Conservation (phyloP, 495 filamentous ascomycete species). For the Astrocystis sublimbata region DNA sequence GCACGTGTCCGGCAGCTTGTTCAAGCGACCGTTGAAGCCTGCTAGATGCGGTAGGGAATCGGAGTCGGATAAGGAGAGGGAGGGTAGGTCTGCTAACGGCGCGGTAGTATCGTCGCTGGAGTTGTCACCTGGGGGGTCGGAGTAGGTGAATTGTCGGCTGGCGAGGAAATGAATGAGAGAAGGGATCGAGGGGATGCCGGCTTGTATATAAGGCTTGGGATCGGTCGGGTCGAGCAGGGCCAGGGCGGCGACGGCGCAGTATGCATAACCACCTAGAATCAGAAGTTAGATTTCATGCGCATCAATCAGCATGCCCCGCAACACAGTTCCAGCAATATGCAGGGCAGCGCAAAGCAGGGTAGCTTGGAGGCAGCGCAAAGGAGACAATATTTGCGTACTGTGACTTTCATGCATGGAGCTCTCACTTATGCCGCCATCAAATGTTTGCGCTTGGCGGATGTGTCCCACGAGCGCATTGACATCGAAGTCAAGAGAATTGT, state of each 20-base stretch:
- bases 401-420: slow-evolving; percentile 83
- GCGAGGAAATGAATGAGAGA: slow-evolving; percentile 48
- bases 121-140: slow-evolving; percentile 53
- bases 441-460: slow-evolving; percentile 74
- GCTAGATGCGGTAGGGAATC: slow-evolving; percentile 31
- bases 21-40: slow-evolving; percentile 84
- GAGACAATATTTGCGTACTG: slow-evolving; percentile 52
- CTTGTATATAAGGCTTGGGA: slow-evolving; percentile 29
- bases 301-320: no score
- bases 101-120: slow-evolving; percentile 35
- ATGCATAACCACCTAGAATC: slow-evolving; percentile 75
- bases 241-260: slow-evolving; percentile 77
- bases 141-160: slow-evolving; percentile 61
- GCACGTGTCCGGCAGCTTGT: slow-evolving; percentile 90
- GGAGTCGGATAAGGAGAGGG: slow-evolving; percentile 35
- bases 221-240: slow-evolving; percentile 60
- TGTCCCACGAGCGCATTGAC: slow-evolving; percentile 67
- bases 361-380: no score
- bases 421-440: slow-evolving; percentile 87
- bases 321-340: slow-evolving; percentile 14
- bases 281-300: slow-evolving; percentile 1
- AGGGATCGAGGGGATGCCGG: slow-evolving; percentile 38
- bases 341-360: neutral
- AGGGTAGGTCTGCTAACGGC: slow-evolving; percentile 40
- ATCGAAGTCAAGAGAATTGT: slow-evolving; percentile 69